Base-by-base conservation (phyloP, 108 stramenopile species). In the Nannochloropsis oceanica region DNA sequence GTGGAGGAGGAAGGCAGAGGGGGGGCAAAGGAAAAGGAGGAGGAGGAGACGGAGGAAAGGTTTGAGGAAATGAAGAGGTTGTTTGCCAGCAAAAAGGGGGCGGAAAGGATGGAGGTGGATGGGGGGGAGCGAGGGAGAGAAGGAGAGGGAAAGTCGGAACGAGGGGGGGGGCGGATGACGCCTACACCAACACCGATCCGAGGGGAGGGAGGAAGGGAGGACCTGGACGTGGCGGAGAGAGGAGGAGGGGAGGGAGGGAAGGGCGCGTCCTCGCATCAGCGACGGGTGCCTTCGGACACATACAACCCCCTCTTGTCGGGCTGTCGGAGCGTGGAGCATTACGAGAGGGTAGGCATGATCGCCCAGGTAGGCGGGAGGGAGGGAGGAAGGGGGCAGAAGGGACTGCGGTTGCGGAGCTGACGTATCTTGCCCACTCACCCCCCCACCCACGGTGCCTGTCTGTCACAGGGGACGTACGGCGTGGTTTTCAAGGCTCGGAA, bases 281-380 rank as follows among this genome's bases (percentile, higher is more conserved):
- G 34, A 42, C 13, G 27, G 25, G 27, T 26, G 0, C 25, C 12
- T 50, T 27, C 79, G 82, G 87, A 87, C 87, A 43, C 80, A 43
- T 88, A 88, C 84, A 88, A 88, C 84, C 89, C 86, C 10, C 43
- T 89, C 43, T 81, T 84, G 80, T 59, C 18, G 27, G 89, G 89
- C 42, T 89, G 86, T 84, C 86, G 89, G 22, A 87, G 86, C 80
- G 89, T 91, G 83, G 90, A 91, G 27, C 46, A 82, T 80, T 91
- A 89, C 80, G 84, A 91, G 87, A 85, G 89, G 8, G 59, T 91
- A 24, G 46, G 84, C 34, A 84, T 44, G 44, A 91, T 91, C 79
- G 89, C 89, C 84, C 83, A 50, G 46, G 46, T 50, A 18, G 46
- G 46, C 14, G 46, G 46, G 46, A 50, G 46, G 46, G 46, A 50